A percentile compares a stretch with the other conserved stretches of the same genome.
Evolutionary conservation across 768 basidiomycete species (phyloP).

Genomic region (Sporobolomyces phaffii): DNA sequence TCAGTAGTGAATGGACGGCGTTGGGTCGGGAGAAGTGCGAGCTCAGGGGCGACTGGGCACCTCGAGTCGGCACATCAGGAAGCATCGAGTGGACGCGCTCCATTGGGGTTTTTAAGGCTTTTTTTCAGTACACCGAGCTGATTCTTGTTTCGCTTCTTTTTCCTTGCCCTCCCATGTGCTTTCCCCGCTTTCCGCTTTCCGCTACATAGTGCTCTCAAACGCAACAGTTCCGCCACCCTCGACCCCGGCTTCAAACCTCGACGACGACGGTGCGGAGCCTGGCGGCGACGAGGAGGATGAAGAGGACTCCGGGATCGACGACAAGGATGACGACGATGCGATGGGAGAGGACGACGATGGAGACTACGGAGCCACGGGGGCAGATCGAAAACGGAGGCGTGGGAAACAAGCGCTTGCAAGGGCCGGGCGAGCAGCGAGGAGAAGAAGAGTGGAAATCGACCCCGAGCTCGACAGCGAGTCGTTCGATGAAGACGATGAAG

Average conservation of each 20-base stretch:
- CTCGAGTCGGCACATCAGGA: too few relatives aligned
- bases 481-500: neutral
- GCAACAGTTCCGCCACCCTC: neutral
- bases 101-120: too few relatives aligned
- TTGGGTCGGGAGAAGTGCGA: too few relatives aligned
- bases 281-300: neutral
- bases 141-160: neutral
- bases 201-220: slow-evolving; percentile 8
- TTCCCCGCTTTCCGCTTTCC: neutral
- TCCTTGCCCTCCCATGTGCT: neutral
- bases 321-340: slow-evolving; percentile 19
- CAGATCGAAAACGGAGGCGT: neutral
- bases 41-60: too few relatives aligned
- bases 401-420: neutral
- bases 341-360: slow-evolving; percentile 51
- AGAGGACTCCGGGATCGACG: slow-evolving; percentile 12
- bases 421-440: neutral
- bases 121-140: too few relatives aligned
- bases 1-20: too few relatives aligned
- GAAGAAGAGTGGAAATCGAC: slow-evolving; percentile 7
- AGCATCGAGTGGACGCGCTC: too few relatives aligned
- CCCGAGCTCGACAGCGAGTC: neutral
- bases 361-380: slow-evolving; percentile 53
- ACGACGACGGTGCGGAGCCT: neutral
- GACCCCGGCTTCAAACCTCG: neutral